A percentile compares a stretch with the other conserved stretches of the same genome.
phyloP scores from a whole-genome alignment of 1,139 yeast genomes.

The Yamadazyma pseudoaaseri region DNA sequence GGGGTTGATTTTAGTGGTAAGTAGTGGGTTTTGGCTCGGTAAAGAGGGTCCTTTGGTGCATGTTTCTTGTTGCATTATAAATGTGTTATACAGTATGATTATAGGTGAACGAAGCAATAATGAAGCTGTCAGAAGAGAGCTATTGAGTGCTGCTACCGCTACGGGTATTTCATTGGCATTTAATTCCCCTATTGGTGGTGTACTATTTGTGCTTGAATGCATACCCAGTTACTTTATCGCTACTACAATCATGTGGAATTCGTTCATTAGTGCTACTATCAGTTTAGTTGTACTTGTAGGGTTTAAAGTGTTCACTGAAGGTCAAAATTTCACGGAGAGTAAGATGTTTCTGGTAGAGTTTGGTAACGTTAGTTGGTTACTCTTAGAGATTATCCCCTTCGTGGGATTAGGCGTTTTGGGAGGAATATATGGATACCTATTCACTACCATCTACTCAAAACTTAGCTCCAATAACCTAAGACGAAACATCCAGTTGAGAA shows the following conservation, averaged over 20 bases:
- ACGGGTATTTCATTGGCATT: constrained; percentile 94
- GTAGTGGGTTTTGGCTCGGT: constrained; percentile 88
- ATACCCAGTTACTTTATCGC: constrained; percentile 64
- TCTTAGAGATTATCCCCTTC: constrained; percentile 69
- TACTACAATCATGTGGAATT: constrained; percentile 73
- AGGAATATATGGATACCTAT: constrained; percentile 61
- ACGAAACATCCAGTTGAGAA: constrained; percentile 16
- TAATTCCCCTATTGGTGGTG: constrained; percentile 95
- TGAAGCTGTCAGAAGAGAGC: constrained; percentile 60
- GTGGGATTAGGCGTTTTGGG: constrained; percentile 65
- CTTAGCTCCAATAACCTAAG: constrained; percentile 22
- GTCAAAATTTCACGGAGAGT: constrained; percentile 49
- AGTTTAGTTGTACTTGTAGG: constrained; percentile 66
- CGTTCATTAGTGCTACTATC: constrained; percentile 74
- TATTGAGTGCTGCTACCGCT: constrained; percentile 82
- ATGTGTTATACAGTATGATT: constrained; percentile 26
- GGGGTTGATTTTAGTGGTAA: constrained; percentile 64
- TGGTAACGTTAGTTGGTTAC: constrained; percentile 72
- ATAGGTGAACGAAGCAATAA: constrained; percentile 42
- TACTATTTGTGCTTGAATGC: constrained; percentile 77
- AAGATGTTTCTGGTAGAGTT: constrained; percentile 63
- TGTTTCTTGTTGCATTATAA: constrained; percentile 65
- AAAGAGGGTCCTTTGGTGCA: constrained; percentile 95
- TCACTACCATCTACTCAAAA: constrained; percentile 47
- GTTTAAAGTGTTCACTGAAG: constrained; percentile 57